Evolutionary conservation across 2,329 filamentous ascomycete genomes (phyloP), one percentile per base, ranked within the genome.

Genomic region (Leptographium procerum): DNA sequence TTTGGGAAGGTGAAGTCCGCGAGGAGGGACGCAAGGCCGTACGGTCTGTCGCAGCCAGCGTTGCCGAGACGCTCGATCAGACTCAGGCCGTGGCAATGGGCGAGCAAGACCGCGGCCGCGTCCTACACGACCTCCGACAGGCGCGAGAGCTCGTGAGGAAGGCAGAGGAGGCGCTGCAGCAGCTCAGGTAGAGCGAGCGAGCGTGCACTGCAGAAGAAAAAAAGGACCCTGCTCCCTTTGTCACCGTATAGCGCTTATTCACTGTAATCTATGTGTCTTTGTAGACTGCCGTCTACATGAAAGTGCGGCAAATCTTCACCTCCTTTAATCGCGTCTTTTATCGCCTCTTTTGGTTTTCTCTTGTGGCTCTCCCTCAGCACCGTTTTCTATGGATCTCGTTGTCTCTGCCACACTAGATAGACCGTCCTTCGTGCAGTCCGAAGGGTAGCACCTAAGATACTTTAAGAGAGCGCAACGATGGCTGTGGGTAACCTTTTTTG

Each of bases 1-100:
- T 80, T 65, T 86, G 84, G 84, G 81, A 86, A 66, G 80, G 78
- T 1, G 83, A 86, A 63, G 82, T 86, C n/a, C 75, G 82, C 45
- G 84, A 86, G 62, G 83, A 86, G 60, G 84, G 84, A 1, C 77
- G 83, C 64, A 85, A 84, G 68, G 81, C 82, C 6, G 76, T 86
- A 8, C 71, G 80, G 57, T 78, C 73, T 5, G 77, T 79, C 2
- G 83, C 86, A 67, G 70, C 74, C 51, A 79, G 76, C 53, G 71
- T 85, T 29, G 74, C 69, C 0, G 69, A 75, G 11, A 74, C 78
- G 24, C 66, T 86, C 19, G 71, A 72, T 19, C 66, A 66, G 24
- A 62, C 65, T 4, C 63, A 63, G 24, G 66, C 68, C 28, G 34
- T 40, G 3, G 57, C 57, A 14, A 19, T 40, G 1, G 64, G 61